Percentiles rank a stretch among this genome's conserved stretches.
These are phyloP conservation scores for Tetracladium maxilliforme DNA, from an alignment of 2,329 filamentous ascomycete genomes.

Conservation along the genomic window DNA sequence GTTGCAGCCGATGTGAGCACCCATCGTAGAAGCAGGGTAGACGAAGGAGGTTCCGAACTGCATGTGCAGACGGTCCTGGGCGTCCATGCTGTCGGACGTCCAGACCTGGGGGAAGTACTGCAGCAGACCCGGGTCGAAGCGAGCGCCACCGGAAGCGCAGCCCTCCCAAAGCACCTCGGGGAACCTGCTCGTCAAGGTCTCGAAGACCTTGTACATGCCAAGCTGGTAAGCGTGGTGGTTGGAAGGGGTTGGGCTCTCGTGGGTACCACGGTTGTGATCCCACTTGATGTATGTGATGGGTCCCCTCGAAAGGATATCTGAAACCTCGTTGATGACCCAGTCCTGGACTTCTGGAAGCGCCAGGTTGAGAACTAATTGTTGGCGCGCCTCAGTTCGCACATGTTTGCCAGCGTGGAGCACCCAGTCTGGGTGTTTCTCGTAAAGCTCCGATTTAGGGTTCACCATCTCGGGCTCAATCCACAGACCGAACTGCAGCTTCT, in stretches of 20 bases:
- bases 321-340: too few species aligned
- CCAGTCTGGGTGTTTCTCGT: slow-evolving; percentile 49
- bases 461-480: slow-evolving; percentile 60
- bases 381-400: slow-evolving; percentile 35
- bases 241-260: too few species aligned
- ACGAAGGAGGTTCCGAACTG: slow-evolving; percentile 49
- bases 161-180: too few species aligned
- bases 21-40: slow-evolving; percentile 49
- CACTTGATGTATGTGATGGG: too few species aligned
- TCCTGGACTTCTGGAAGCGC: too few species aligned
- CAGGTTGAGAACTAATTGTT: slow-evolving; percentile 49
- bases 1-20: slow-evolving; percentile 46
- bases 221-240: too few species aligned
- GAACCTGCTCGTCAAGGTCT: too few species aligned
- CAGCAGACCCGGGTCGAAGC: too few species aligned
- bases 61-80: slow-evolving; percentile 41
- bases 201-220: too few species aligned
- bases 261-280: too few species aligned
- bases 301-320: too few species aligned
- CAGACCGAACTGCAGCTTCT: slow-evolving; percentile 42
- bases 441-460: slow-evolving; percentile 44
- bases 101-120: slow-evolving; percentile 44
- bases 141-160: too few species aligned
- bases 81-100: slow-evolving; percentile 53
- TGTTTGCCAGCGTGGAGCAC: slow-evolving; percentile 40